These are phyloP conservation scores for Wickerhamiella nectarea DNA, from an alignment of 805 yeast species.

Conservation along the genomic window DNA sequence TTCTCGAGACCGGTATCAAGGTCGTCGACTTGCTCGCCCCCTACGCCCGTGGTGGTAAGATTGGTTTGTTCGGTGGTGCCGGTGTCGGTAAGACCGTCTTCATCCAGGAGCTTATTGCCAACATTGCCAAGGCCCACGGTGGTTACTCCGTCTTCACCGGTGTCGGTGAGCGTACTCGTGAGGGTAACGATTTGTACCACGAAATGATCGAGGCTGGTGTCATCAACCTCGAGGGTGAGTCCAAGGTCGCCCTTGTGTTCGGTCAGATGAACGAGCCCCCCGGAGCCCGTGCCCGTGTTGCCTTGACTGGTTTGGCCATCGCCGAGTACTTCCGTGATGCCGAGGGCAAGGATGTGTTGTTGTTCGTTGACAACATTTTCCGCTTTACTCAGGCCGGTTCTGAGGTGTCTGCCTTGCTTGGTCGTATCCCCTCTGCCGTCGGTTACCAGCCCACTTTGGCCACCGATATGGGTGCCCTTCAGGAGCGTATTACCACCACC, in stretches of 20 bases:
- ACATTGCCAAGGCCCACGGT: constrained; percentile 99
- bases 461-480: constrained; percentile 99
- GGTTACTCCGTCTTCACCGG: constrained; percentile 99
- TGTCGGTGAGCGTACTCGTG: constrained; percentile 99
- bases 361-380: constrained; percentile 99
- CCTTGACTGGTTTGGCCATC: constrained; percentile 97
- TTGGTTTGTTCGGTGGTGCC: constrained; percentile 99
- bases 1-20: constrained; percentile 98
- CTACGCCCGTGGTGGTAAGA: constrained; percentile 99
- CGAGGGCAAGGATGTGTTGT: constrained; percentile 99
- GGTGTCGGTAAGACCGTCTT: constrained; percentile 99
- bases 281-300: constrained; percentile 99
- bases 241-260: constrained; percentile 97
- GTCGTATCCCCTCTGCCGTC: constrained; percentile 99
- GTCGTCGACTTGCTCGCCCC: constrained; percentile 99
- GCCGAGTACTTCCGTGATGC: constrained; percentile 99
- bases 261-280: constrained; percentile 99
- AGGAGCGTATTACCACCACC: constrained; percentile 99
- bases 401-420: constrained; percentile 97
- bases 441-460: constrained; percentile 99
- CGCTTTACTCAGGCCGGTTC: constrained; percentile 99
- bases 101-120: constrained; percentile 98
- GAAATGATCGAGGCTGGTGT: constrained; percentile 99
- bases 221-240: constrained; percentile 98
- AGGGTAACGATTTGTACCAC: constrained; percentile 99